Percentiles rank a stretch among this genome's conserved stretches.
Conservation (phyloP, 1,284 basidiomycete genomes). For the Rhizopogon hawkerae region DNA sequence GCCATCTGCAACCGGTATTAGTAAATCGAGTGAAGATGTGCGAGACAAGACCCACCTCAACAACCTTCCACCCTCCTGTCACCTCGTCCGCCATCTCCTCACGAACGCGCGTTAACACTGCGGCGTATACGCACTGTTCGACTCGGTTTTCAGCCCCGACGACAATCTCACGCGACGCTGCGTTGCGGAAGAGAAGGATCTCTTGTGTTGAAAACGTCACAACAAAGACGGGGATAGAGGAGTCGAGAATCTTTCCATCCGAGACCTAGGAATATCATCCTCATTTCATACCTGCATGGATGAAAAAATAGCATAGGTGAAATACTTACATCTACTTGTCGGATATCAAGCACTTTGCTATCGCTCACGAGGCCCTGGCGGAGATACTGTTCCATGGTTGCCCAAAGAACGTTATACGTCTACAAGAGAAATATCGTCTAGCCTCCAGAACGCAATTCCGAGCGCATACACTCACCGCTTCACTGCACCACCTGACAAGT, state of each 20-base stretch:
- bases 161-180: conserved; percentile 75
- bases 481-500: conserved; percentile 88
- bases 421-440: conserved; percentile 24
- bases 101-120: conserved; percentile 83
- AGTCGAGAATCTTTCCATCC: conserved; percentile 82
- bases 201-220: conserved; percentile 93
- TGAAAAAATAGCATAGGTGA: conserved; percentile 5
- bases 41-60: conserved; percentile 56
- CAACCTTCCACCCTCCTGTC: conserved; percentile 97
- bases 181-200: conserved; percentile 85
- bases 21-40: conserved; percentile 2
- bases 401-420: conserved; percentile 97
- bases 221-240: conserved; percentile 87
- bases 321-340: conserved; percentile 79
- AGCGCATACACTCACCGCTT: conserved; percentile 64
- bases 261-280: conserved; percentile 43
- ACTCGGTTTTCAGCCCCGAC: conserved; percentile 87
- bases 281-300: not conserved
- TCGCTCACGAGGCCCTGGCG: conserved; percentile 84
- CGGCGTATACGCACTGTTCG: conserved; percentile 89
- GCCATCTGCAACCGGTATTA: conserved; percentile 25
- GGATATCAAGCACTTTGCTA: conserved; percentile 89
- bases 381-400: conserved; percentile 93
- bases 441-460: not conserved
- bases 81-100: conserved; percentile 85